These are phyloP conservation scores for Geotrichum citri-aurantii DNA, from an alignment of 1,139 yeast genomes.

Conservation along the genomic window DNA sequence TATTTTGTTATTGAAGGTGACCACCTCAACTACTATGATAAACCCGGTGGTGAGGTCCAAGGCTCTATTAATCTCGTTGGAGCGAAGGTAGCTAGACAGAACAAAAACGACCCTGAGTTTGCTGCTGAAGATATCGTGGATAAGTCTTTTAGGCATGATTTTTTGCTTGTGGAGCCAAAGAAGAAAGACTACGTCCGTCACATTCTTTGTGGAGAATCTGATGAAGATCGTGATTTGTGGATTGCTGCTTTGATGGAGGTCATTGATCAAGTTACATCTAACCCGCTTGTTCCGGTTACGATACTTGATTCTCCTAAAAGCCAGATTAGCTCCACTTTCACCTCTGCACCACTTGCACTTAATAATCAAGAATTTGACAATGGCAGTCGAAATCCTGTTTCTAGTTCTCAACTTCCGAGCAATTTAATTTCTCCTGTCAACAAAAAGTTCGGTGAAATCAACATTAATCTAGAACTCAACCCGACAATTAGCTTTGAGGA, in stretches of 20 bases:
- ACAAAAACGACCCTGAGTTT: slow-evolving; percentile 32
- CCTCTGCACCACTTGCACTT: neutral
- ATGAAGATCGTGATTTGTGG: slow-evolving; percentile 77
- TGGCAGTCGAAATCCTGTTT: neutral
- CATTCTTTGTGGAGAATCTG: slow-evolving; percentile 77
- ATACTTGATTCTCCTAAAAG: slow-evolving; percentile 2
- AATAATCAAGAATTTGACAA: neutral
- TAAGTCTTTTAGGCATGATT: slow-evolving; percentile 67
- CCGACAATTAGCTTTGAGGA: slow-evolving; percentile 20
- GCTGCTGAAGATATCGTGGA: slow-evolving; percentile 47
- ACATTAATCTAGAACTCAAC: slow-evolving; percentile 4
- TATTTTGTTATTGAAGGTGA: slow-evolving; percentile 72
- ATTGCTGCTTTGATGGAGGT: slow-evolving; percentile 53
- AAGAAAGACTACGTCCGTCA: slow-evolving; percentile 56
- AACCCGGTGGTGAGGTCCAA: slow-evolving; percentile 51
- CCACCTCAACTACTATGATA: slow-evolving; percentile 53
- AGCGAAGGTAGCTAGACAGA: slow-evolving; percentile 61
- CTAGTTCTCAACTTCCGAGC: neutral
- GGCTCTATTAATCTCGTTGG: slow-evolving; percentile 57
- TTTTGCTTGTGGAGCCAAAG: slow-evolving; percentile 60
- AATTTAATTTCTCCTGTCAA: neutral
- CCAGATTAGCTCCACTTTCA: neutral
- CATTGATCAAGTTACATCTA: slow-evolving; percentile 19
- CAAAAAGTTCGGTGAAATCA: neutral
- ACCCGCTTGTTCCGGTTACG: neutral